Evolutionary conservation across 768 basidiomycete genomes (phyloP), one percentile per base, ranked within the genome.

Genomic region (Auriculariales sp.): DNA sequence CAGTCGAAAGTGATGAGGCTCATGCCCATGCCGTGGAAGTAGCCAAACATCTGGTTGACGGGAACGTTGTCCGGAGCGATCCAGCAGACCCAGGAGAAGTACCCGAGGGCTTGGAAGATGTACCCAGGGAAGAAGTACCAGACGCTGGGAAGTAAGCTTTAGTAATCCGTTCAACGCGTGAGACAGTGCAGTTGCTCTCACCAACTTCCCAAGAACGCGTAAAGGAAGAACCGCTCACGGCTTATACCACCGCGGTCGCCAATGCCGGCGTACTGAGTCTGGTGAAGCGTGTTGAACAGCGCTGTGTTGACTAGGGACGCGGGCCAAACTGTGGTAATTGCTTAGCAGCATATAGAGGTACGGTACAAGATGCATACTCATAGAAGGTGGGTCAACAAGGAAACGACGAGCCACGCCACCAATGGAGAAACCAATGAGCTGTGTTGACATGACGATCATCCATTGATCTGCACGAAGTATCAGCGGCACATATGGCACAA

Each of bases 61-160:
- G 55, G 60, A 46, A 66, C 63, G 54, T 86, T 89, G 57, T 75
- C 73, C 30, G 90, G 90, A 39, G 74, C 81, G 56, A 92, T 89
- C 90, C 90, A 93, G 70, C 87, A 89, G 30, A 79, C 78, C 86
- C 89, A 93, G 61, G 80, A 88, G 71, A 93, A 92, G 49, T 85
- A 67, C 58, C 82, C 86, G 46, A 91, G 70, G 11, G 75, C 86
- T 10, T 84, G 87, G 72, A 86, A 92, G 46, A 93, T 68, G 64
- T 79, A 91, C 6, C 87, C 86, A 1, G 90, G 90, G 14, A 89
- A 57, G 71, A 79, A 85, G 66, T 86, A 19, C 27, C 87, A 73
- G 76, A 25, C 39, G 22, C 90, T 33, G 72, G 53, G 57, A 77
- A 80, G 62, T 76, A 79, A 2, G 61, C 61, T 14, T 17, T 4